Conservation (phyloP, 2,329 filamentous ascomycete species). For the Cytospora paraplurivora region DNA sequence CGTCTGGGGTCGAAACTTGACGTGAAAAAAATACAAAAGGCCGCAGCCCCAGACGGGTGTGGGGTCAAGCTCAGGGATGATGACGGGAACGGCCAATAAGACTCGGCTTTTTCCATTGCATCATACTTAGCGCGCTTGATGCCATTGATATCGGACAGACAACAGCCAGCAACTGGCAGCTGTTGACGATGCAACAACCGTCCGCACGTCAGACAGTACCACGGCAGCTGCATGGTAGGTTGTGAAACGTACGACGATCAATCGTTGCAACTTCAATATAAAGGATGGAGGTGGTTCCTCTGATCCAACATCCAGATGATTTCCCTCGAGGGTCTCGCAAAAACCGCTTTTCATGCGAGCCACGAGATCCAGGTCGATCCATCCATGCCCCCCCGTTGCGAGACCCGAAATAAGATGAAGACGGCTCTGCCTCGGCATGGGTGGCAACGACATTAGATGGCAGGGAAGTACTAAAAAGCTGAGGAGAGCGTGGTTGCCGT, state of each 20-base stretch:
- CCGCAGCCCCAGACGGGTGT: slow-evolving; percentile 17
- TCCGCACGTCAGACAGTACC: background rate
- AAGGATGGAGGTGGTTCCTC: background rate
- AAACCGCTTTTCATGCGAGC: background rate
- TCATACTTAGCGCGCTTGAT: slow-evolving; percentile 21
- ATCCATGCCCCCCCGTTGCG: background rate
- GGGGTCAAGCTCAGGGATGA: slow-evolving; percentile 3
- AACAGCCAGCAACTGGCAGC: slow-evolving; percentile 4
- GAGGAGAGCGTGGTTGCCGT: background rate
- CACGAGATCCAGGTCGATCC: background rate
- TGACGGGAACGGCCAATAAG: background rate
- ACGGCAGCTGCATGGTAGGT: background rate
- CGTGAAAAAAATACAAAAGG: background rate
- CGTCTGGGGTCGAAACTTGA: background rate
- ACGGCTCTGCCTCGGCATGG: background rate
- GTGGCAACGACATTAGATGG: background rate
- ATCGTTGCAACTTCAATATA: background rate
- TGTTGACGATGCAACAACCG: slow-evolving; percentile 12
- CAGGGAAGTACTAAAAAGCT: background rate
- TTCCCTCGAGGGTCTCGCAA: background rate
- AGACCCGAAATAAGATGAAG: background rate
- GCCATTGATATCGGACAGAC: slow-evolving; percentile 12
- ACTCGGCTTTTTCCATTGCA: slow-evolving; percentile 11
- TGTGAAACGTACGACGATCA: background rate
- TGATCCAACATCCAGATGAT: background rate